Evolutionary conservation across 2,329 filamentous ascomycete genomes (phyloP), one percentile per base, ranked within the genome.

Genomic region (Aspergillus puulaauensis): DNA sequence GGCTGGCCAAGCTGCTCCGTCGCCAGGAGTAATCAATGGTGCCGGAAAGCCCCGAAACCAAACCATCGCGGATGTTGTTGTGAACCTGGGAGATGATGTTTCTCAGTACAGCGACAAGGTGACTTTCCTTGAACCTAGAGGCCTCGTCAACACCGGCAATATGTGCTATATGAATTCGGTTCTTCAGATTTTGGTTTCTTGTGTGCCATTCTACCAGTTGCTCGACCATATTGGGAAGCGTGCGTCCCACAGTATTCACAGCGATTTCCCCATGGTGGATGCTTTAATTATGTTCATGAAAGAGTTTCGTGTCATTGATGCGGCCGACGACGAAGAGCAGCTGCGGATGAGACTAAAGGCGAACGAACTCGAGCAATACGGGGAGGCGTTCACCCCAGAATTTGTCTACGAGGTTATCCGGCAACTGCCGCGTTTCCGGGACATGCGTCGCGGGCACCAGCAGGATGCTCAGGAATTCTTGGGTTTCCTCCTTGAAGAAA

Each of bases 141-240:
- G 95, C 49, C 83, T 99, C 70, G 90, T 96, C 65, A 99, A 99
- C 77, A 96, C 93, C 41, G 95, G 95, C 50, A 98, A 99, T 72
- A 96, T 98, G 90, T 99, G 95, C 77, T 99, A 99, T 78, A 98
- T 99, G 95, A 99, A 98, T 80, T 97, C 95, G 62, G 93, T 96
- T 74, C 83, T 99, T 64, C 95, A 99, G 88, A 90, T 96, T 71
- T 85, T 99, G 68, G 85, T 97, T 65, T 98, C 93, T 73, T 98
- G 93, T 75, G 83, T 88, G 66, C 95, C 95, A 6, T 99, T 99
- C 72, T 97, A 96, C 75, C 87, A 93, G 70, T 97, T 99, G 70
- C 77, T 99, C 62, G 90, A 96, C 70, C 88, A 93, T 73, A 85
- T 96, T 59, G 86, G 90, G 73, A 90, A 90, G 73, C 88, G 89